Evolutionary conservation across 2,329 filamentous ascomycete genomes (phyloP), one percentile per base, ranked within the genome.

Genomic region (Colletotrichum plurivorum): DNA sequence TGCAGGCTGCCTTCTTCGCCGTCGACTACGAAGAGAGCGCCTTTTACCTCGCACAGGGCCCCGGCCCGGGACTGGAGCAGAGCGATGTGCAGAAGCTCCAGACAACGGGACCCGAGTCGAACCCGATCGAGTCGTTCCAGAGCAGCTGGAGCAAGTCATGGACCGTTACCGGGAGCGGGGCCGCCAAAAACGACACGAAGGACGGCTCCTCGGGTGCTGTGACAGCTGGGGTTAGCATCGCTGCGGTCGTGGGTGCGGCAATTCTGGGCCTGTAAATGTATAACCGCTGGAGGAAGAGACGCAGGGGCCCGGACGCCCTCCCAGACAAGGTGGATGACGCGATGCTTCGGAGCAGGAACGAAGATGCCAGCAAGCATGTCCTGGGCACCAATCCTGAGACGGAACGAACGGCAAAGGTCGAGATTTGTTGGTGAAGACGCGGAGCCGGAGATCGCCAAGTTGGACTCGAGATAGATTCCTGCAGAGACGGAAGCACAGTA

Each of bases 31-130:
- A 74, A 1, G 18, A 31, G 8, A 68, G 72, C 7, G n/a, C 66
- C n/a, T 64, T 61, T 0, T 72, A 71, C 16, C 46, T 75, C 6
- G 71, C 73, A 1, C 73, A 75, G 39, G 73, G 67, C 5, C 73
- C 73, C 1, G 73, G 73, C 0, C 73, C 73, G 2, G 18, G 39
- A 18, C 48, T 71, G 20, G 60, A 54, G 9, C 67, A 71, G 58
- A 69, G 53, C n/a, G 20, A 72, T 16, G 8, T 70, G 41, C 43
- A 27, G 18, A 53, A 54, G 20, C 27, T 71, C n/a, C 31, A 36
- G 48, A 68, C 15, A 39, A 25, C 25, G 22, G 20, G 4, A 39
- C 46, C 31, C 55, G 52, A 18, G 15, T 49, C 49, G 48, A 62
- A 69, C 25, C 20, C 55, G 31, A 39, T 31, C 39, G 39, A 53